phyloP scores from a whole-genome alignment of 2,329 filamentous ascomycete genomes.

The Didymella sp. region DNA sequence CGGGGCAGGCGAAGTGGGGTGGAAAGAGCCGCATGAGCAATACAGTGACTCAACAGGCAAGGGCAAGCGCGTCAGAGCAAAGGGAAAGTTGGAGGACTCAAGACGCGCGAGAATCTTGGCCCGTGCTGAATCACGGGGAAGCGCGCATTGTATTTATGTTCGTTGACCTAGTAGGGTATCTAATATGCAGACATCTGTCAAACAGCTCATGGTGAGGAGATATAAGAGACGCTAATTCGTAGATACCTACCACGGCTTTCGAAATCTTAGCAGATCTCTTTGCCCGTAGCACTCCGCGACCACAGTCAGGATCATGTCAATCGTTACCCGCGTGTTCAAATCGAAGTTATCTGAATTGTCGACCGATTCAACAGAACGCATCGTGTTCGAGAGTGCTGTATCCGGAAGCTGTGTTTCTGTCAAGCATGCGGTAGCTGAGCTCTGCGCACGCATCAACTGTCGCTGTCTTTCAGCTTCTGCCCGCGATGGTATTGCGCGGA shows the following conservation, averaged over 20 bases:
- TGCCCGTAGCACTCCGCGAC: slow-evolving; percentile 91
- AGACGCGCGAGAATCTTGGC: slow-evolving; percentile 11
- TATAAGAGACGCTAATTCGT: not conserved
- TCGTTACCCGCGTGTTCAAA: slow-evolving; percentile 65
- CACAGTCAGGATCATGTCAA: slow-evolving; percentile 91
- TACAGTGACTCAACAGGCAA: slow-evolving; percentile 38
- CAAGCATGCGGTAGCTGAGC: slow-evolving; percentile 6
- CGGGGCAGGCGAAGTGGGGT: slow-evolving; percentile 43
- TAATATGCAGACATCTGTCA: not conserved
- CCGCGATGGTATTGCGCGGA: slow-evolving; percentile 20
- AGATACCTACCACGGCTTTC: slow-evolving; percentile 55
- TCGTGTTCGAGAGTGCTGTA: not conserved
- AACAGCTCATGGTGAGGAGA: not conserved
- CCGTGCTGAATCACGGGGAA: slow-evolving; percentile 11
- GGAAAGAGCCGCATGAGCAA: slow-evolving; percentile 39
- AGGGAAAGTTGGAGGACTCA: slow-evolving; percentile 12
- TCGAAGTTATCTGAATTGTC: slow-evolving; percentile 52
- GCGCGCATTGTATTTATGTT: not conserved
- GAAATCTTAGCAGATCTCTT: slow-evolving; percentile 79
- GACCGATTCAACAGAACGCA: not conserved
- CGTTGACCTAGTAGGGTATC: not conserved
- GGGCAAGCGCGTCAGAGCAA: slow-evolving; percentile 27
- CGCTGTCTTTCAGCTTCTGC: slow-evolving; percentile 34
- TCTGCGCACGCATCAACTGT: slow-evolving; percentile 22
- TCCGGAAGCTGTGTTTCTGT: not conserved